Evolutionary conservation across 176 grass and related monocot species (phyloP).

Genomic region (Zizania latifolia): DNA sequence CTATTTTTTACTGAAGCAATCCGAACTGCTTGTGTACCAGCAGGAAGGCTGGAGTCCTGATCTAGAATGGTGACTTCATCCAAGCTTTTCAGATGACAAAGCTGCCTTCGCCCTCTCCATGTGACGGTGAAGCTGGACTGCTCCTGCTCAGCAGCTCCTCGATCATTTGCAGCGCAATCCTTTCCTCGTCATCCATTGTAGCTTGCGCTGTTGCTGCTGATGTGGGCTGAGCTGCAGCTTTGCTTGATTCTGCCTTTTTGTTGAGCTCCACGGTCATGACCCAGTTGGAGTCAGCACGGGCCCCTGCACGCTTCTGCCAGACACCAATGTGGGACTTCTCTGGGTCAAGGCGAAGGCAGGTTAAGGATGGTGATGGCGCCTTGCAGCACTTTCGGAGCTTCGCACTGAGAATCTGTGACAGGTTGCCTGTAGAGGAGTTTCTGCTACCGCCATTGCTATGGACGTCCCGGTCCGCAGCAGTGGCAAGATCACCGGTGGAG

Average conservation of each 20-base stretch:
- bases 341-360: slow-evolving; percentile 87
- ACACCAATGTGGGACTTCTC: slow-evolving; percentile 98
- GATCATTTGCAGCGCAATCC: slow-evolving; percentile 93
- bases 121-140: slow-evolving; percentile 51
- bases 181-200: slow-evolving; percentile 71
- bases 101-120: slow-evolving; percentile 30
- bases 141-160: slow-evolving; percentile 84
- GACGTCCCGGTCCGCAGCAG: slow-evolving; percentile 11
- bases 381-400: slow-evolving; percentile 96
- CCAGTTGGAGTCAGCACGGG: slow-evolving; percentile 86
- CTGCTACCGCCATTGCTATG: slow-evolving; percentile 1
- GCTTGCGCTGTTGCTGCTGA: slow-evolving; percentile 29
- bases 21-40: slow-evolving; percentile 50
- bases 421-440: slow-evolving; percentile 32
- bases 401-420: slow-evolving; percentile 94
- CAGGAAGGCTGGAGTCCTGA: slow-evolving; percentile 35
- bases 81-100: slow-evolving; percentile 53
- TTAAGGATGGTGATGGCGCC: slow-evolving; percentile 77
- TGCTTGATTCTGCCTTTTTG: slow-evolving; percentile 28
- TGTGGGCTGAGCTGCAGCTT: slow-evolving; percentile 26
- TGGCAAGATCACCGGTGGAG: slow-evolving; percentile 26
- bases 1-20: slow-evolving; percentile 45
- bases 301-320: slow-evolving; percentile 96
- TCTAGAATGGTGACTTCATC: slow-evolving; percentile 32
- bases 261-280: slow-evolving; percentile 97